These are phyloP conservation scores for Gossypium anomalum DNA, from an alignment of 345 rosid species.

Conservation along the genomic window DNA sequence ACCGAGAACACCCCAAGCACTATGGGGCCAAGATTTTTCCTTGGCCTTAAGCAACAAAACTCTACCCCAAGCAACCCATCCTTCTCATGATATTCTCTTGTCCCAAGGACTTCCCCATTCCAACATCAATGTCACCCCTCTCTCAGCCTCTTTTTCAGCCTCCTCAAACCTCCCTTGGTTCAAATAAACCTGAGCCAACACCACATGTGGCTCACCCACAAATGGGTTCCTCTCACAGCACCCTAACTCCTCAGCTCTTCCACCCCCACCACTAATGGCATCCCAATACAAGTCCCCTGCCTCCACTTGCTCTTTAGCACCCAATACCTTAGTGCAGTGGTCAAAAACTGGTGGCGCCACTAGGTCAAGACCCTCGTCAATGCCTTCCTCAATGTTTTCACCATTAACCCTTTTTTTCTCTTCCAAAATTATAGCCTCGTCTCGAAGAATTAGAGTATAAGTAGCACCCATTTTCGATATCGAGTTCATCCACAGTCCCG, in stretches of 20 bases:
- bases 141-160: constrained; percentile 56
- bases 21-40: constrained; percentile 74
- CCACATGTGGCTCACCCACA: constrained; percentile 80
- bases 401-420: constrained; percentile 35
- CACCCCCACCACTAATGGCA: constrained; percentile 44
- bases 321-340: constrained; percentile 54
- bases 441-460: constrained; percentile 53
- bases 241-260: constrained; percentile 44
- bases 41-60: constrained; percentile 63
- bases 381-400: constrained; percentile 28
- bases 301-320: constrained; percentile 47
- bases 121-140: constrained; percentile 56
- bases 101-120: constrained; percentile 97
- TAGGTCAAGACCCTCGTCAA: constrained; percentile 73
- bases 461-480: constrained; percentile 75
- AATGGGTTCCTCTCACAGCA: constrained; percentile 64
- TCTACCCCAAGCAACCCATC: constrained; percentile 86
- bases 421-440: constrained; percentile 53
- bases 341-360: constrained; percentile 71
- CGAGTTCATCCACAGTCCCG: constrained; percentile 79
- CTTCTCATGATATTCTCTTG: constrained; percentile 87
- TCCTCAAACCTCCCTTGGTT: constrained; percentile 54
- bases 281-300: constrained; percentile 77
- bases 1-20: constrained; percentile 72
- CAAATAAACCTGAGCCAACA: constrained; percentile 61